Evolutionary conservation across 164 flowering plant species (phyloP), one percentile per base, ranked within the genome.

Genomic region (Stephania cephalantha): DNA sequence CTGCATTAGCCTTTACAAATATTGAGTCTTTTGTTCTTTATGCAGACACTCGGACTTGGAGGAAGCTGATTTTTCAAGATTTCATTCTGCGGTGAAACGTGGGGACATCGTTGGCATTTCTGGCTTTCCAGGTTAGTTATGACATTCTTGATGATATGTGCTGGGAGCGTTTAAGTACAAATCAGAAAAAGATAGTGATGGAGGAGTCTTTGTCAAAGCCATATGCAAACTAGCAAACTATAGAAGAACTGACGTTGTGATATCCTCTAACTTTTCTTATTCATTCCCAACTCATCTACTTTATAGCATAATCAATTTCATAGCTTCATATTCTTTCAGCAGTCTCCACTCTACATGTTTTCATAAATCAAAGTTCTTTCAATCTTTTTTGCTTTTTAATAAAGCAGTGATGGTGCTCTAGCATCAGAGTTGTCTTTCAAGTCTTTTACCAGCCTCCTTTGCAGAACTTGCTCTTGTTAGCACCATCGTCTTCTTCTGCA

Each of bases 31-130:
- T 46, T 13, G 10, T 67, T 25, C 8, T 46, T 74, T 68, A 7
- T 58, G 71, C 81, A 95, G 98, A 80, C 77, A 79, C 42, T 91
- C 98, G 5, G 91, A 82, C 17, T 25, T 95, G 83, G 87, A 84
- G 44, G 95, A 88, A 76, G 85, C 83, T 71, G 93, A 91, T 66
- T 94, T 94, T 78, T 78, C 89, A 3, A 85, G 71, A 71, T 87
- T 86, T 76, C 98, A 95, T 77, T 77, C 88, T 72, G 83, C 85
- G 72, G 94, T 92, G 70, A 95, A 95, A 81, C 97, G 98, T 71
- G 98, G 98, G 72, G 98, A 95, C 81, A 84, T 92, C 79, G 95
- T 95, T 83, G 98, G 98, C 66, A 80, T 95, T n/a, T 70, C 79
- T 58, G 98, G 98, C 18, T 90, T 87, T 86, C 98, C 98, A 88